Percentiles rank a stretch among this genome's conserved stretches.
Evolutionary conservation across 1,139 yeast species (phyloP).

Genomic region (Petasospora fabianii): DNA sequence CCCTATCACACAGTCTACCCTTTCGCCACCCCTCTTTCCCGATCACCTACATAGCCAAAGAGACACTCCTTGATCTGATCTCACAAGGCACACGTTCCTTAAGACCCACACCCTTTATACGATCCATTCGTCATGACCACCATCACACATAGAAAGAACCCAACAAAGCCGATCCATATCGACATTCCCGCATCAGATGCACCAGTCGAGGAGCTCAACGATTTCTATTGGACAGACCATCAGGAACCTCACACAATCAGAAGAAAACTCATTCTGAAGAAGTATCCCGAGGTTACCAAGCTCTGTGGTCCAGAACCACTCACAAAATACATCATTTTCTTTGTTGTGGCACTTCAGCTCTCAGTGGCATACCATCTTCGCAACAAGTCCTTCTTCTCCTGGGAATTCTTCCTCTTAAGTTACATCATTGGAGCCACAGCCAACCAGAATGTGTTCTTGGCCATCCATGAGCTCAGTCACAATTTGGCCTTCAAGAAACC

Average conservation of each 20-base stretch:
- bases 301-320: slow-evolving; percentile 83
- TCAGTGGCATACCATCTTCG: slow-evolving; percentile 57
- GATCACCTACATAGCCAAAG: too few relatives aligned
- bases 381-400: slow-evolving; percentile 48
- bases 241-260: slow-evolving; percentile 78
- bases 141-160: slow-evolving; percentile 29
- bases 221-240: slow-evolving; percentile 81
- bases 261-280: slow-evolving; percentile 66
- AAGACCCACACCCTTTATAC: too few relatives aligned
- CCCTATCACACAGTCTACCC: too few relatives aligned
- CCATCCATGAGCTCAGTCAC: slow-evolving; percentile 86
- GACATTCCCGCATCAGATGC: slow-evolving; percentile 27
- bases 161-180: slow-evolving; percentile 20
- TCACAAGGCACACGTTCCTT: slow-evolving; percentile 4
- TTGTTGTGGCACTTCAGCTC: slow-evolving; percentile 65
- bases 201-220: slow-evolving; percentile 33
- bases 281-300: slow-evolving; percentile 76
- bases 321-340: slow-evolving; percentile 70
- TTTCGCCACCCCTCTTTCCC: too few relatives aligned
- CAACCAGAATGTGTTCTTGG: slow-evolving; percentile 77
- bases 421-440: slow-evolving; percentile 84
- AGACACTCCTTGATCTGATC: background rate
- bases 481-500: slow-evolving; percentile 84
- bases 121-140: slow-evolving; percentile 25
- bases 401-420: slow-evolving; percentile 59